A percentile compares a stretch with the other conserved stretches of the same genome.
Conservation (phyloP, 2,329 filamentous ascomycete species). For the Penicillium sp. region DNA sequence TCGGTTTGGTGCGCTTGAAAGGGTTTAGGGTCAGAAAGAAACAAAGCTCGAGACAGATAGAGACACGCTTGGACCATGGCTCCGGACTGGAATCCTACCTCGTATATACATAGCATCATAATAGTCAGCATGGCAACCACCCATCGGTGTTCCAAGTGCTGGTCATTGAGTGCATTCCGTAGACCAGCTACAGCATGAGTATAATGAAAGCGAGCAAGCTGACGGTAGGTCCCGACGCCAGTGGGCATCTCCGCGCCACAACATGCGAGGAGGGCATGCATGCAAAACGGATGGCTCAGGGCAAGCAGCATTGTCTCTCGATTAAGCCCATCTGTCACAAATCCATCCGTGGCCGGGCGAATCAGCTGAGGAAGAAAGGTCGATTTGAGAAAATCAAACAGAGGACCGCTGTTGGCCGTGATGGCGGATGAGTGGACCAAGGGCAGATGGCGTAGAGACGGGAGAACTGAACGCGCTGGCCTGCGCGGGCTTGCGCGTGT, state of each 20-base stretch:
- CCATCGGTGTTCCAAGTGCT: not conserved
- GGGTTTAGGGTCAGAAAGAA: not conserved
- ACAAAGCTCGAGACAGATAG: not conserved
- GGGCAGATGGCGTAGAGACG: not conserved
- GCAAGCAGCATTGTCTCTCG: slow-evolving; percentile 20
- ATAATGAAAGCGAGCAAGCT: slow-evolving; percentile 22
- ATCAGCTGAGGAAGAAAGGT: slow-evolving; percentile 29
- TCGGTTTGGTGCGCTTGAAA: slow-evolving; percentile 23
- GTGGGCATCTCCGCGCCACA: slow-evolving; percentile 26
- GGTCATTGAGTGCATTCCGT: slow-evolving; percentile 4
- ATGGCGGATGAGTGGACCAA: slow-evolving; percentile 5
- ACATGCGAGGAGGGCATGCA: slow-evolving; percentile 30
- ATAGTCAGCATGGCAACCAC: slow-evolving; percentile 22
- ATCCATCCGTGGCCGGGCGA: slow-evolving; percentile 18
- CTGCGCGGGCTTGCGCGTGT: not conserved
- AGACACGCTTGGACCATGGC: not conserved
- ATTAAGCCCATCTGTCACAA: slow-evolving; percentile 14
- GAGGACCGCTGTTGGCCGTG: slow-evolving; percentile 7
- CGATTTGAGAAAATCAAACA: slow-evolving; percentile 27
- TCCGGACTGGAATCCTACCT: slow-evolving; percentile 13
- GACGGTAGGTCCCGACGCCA: slow-evolving; percentile 8
- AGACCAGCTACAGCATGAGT: slow-evolving; percentile 18
- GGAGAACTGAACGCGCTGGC: too few species aligned
- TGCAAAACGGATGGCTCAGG: slow-evolving; percentile 19
- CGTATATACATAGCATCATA: slow-evolving; percentile 30